phyloP scores from a whole-genome alignment of 108 stramenopile genomes.

The Cylindrotheca fusiformis region DNA sequence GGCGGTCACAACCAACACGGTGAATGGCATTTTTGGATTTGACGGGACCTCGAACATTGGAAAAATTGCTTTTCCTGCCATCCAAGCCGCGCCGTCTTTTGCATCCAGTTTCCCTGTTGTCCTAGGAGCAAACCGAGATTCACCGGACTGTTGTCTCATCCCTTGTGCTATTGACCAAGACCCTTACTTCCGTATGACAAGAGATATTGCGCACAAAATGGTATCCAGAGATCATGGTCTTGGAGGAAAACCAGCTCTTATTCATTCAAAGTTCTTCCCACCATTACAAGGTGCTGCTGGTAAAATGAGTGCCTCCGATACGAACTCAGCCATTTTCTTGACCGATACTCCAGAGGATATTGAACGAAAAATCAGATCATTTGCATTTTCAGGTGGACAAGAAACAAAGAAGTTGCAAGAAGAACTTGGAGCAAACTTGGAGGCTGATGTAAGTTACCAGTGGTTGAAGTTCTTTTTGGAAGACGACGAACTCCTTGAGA shows the following conservation, averaged over 20 bases:
- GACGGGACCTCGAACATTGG: slow-evolving; percentile 90
- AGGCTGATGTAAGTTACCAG: slow-evolving; percentile 94
- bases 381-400: slow-evolving; percentile 93
- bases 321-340: slow-evolving; percentile 92
- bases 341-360: slow-evolving; percentile 93
- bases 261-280: slow-evolving; percentile 99
- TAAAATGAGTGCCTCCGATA: slow-evolving; percentile 91
- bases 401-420: slow-evolving; percentile 93
- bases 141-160: slow-evolving; percentile 80
- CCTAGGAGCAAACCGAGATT: slow-evolving; percentile 48
- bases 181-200: slow-evolving; percentile 99
- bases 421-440: slow-evolving; percentile 93
- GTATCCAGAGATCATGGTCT: slow-evolving; percentile 54
- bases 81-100: slow-evolving; percentile 97
- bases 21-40: slow-evolving; percentile 97
- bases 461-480: slow-evolving; percentile 98
- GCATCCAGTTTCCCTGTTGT: slow-evolving; percentile 86
- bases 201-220: slow-evolving; percentile 95
- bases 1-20: slow-evolving; percentile 91
- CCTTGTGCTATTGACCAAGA: slow-evolving; percentile 99
- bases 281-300: slow-evolving; percentile 94
- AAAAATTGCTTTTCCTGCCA: slow-evolving; percentile 90
- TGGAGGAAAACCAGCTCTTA: slow-evolving; percentile 91
- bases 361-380: slow-evolving; percentile 83
- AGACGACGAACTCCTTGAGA: slow-evolving; percentile 92